A percentile compares a stretch with the other conserved stretches of the same genome.
These are phyloP conservation scores for Ciborinia camelliae DNA, from an alignment of 2,329 filamentous ascomycete genomes.

Conservation along the genomic window DNA sequence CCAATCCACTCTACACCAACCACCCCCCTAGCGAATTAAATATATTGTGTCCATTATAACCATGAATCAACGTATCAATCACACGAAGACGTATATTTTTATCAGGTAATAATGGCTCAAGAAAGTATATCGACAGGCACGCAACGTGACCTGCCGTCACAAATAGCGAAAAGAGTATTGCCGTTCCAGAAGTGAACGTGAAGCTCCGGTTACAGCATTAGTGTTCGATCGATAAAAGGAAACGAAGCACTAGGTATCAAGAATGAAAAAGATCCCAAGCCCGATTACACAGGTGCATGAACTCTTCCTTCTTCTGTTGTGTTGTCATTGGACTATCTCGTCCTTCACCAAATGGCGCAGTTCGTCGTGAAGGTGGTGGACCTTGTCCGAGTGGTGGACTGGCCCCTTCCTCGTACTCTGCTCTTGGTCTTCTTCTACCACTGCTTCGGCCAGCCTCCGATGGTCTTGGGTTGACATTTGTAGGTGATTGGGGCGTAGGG, in stretches of 20 bases:
- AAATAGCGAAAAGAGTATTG: constrained; percentile 10
- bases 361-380: constrained; percentile 54
- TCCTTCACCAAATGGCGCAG: constrained; percentile 73
- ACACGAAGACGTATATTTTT: neutral
- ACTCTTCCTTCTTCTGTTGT: constrained; percentile 87
- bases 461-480: constrained; percentile 34
- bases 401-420: constrained; percentile 90
- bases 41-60: constrained; percentile 15
- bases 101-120: constrained; percentile 11
- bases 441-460: constrained; percentile 46
- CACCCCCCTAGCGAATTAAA: constrained; percentile 11
- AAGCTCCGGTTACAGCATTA: constrained; percentile 8
- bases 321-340: constrained; percentile 80
- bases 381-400: constrained; percentile 81
- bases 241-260: constrained; percentile 39
- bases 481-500: constrained; percentile 69
- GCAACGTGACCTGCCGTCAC: constrained; percentile 1
- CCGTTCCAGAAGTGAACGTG: constrained; percentile 11
- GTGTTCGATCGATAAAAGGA: neutral
- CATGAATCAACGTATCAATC: constrained; percentile 9
- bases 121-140: constrained; percentile 13
- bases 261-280: constrained; percentile 99
- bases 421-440: constrained; percentile 71
- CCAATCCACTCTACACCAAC: neutral
- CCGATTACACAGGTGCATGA: constrained; percentile 77